Base-by-base conservation (phyloP, 306 rosid species). In the Gastrolobium villosum region DNA sequence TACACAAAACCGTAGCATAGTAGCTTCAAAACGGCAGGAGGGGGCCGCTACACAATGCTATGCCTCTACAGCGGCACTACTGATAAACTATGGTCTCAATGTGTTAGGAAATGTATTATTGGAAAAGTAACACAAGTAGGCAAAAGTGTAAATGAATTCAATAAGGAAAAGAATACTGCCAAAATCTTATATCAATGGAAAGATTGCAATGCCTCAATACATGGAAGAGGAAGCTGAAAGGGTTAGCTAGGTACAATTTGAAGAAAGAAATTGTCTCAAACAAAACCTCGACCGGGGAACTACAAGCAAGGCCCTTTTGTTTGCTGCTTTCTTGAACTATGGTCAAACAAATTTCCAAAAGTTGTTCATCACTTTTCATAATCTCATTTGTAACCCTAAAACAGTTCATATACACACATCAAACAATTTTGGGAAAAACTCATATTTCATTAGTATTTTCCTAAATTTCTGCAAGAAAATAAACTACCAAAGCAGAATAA, bases 401-500 rank as follows among this genome's bases (percentile, higher is more conserved):
- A 20, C 26, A 20, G 26, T 20, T 20, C 26, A 20, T 20, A 20
- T 20, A 20, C 26, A 20, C 26, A 20, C 26, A 20, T 20, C 26
- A 0, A 20, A 20, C 26, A 20, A 10, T 31, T 60, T 34, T 60
- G 65, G 65, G 43, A 2, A 34, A 34, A 32, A 14, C 11, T 31
- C 14, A 72, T 40, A 71, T 37, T 54, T 71, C 41, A 10, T 6
- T 1, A n/a, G 45, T 61, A 35, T 35, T 60, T 59, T 2, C 34
- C 35, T 73, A 28, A 56, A 43, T 45, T n/a, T 4, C 67, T 32
- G 34, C 46, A 30, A 73, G 20, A 45, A 35, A 60, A 35, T 60
- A 60, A 60, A 74, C 70, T 45, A 36, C 57, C 36, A 35, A 15
- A 60, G 61, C 35, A 74, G 70, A 34, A 60, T 44, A 44, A 45